These are phyloP conservation scores for Fusarium illudens DNA, from an alignment of 2,329 filamentous ascomycete species.

Conservation along the genomic window DNA sequence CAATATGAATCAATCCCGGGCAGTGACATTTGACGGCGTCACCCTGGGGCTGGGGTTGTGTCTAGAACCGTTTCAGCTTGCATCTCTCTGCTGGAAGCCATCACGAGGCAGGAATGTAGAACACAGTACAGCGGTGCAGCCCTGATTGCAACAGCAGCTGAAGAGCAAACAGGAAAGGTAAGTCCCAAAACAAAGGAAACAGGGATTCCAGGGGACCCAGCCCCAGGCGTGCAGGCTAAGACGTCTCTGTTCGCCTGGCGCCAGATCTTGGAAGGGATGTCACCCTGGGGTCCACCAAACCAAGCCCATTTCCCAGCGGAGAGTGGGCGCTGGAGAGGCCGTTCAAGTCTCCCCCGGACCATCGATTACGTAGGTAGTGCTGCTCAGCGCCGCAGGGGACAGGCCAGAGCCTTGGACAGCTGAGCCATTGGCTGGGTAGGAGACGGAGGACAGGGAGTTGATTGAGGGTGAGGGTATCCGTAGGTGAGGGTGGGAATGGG, in stretches of 20 bases:
- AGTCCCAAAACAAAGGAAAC: conserved; percentile 11
- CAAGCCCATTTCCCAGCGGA: conserved; percentile 1
- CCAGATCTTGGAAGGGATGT: conserved; percentile 35
- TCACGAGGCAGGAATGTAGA: conserved; percentile 8
- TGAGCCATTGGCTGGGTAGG: conserved; percentile 11
- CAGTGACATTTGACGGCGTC: background rate
- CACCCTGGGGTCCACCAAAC: conserved; percentile 14
- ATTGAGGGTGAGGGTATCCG: too few species aligned
- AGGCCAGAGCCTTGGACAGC: conserved; percentile 12
- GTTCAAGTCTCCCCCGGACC: conserved; percentile 26
- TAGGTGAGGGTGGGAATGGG: conserved; percentile 1
- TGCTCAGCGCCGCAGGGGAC: conserved; percentile 38
- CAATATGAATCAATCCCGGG: conserved; percentile 5
- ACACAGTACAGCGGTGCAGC: background rate
- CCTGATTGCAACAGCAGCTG: background rate
- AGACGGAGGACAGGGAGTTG: conserved; percentile 3
- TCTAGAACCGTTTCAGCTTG: conserved; percentile 19
- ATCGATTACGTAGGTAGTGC: conserved; percentile 40
- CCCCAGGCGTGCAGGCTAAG: conserved; percentile 14
- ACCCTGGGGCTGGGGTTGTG: background rate
- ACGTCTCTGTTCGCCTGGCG: conserved; percentile 6
- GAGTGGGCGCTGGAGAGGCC: background rate
- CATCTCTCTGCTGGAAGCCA: conserved; percentile 8
- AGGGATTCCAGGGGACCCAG: conserved; percentile 25
- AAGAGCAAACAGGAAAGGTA: background rate